Evolutionary conservation across 352 stramenopile genomes (phyloP).

Genomic region (Phytophthora agathidicida): DNA sequence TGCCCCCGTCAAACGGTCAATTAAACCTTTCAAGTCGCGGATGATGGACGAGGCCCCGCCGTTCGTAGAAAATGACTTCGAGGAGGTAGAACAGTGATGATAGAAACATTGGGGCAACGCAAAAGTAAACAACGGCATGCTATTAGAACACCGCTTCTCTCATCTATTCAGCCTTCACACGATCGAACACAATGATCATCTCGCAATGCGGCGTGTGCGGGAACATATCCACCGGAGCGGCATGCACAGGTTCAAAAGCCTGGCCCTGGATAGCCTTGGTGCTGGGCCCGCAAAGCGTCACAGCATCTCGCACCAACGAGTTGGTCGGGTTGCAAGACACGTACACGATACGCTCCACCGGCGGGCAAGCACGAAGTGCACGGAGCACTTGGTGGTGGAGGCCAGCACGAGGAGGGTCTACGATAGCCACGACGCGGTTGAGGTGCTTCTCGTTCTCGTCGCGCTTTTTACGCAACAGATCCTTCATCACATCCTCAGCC

Average conservation of each 20-base stretch:
- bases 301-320: conserved; percentile 90
- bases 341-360: conserved; percentile 95
- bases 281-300: conserved; percentile 92
- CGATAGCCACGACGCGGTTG: conserved; percentile 93
- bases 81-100: conserved; percentile 56
- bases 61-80: conserved; percentile 73
- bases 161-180: conserved; percentile 46
- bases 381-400: conserved; percentile 93
- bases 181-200: conserved; percentile 98
- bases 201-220: conserved; percentile 98
- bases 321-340: conserved; percentile 98
- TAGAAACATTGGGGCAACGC: too few relatives aligned
- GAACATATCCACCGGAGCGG: conserved; percentile 99
- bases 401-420: conserved; percentile 96
- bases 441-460: conserved; percentile 59
- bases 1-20: conserved; percentile 54
- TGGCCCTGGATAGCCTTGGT: conserved; percentile 93
- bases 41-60: conserved; percentile 69
- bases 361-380: conserved; percentile 79
- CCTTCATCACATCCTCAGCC: conserved; percentile 91
- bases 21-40: conserved; percentile 81
- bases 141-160: too few relatives aligned
- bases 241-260: conserved; percentile 92
- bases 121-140: too few relatives aligned
- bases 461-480: conserved; percentile 72